Conservation (phyloP, 2,329 filamentous ascomycete genomes). For the Harringtonia lauricola region DNA sequence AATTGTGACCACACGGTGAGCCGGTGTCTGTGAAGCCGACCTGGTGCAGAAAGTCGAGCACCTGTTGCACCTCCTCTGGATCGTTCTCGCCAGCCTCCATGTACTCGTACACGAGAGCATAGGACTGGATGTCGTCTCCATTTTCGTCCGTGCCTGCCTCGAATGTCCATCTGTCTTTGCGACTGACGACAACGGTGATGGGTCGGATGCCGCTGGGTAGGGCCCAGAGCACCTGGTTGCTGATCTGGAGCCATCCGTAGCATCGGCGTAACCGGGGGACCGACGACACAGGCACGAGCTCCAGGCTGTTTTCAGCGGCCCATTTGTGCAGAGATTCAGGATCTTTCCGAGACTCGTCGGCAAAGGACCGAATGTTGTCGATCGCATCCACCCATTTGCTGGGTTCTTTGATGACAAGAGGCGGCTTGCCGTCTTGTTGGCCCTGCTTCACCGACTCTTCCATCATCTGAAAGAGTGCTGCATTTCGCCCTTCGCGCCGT, state of each 20-base stretch:
- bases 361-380: too few relatives aligned
- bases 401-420: too few relatives aligned
- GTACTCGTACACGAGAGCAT: conserved; percentile 3
- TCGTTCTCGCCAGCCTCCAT: conserved; percentile 1
- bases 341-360: neutral
- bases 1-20: too few relatives aligned
- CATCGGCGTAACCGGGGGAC: conserved; percentile 1
- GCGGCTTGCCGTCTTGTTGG: neutral
- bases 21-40: too few relatives aligned
- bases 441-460: neutral
- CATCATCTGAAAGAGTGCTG: conserved; percentile 1
- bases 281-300: neutral
- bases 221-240: neutral
- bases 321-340: too few relatives aligned
- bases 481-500: neutral
- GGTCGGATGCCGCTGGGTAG: neutral
- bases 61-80: neutral
- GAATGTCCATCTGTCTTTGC: neutral
- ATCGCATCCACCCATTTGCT: too few relatives aligned
- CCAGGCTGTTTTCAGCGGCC: neutral
- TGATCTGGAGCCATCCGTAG: conserved; percentile 2
- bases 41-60: neutral
- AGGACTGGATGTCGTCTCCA: neutral
- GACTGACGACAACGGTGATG: too few relatives aligned
- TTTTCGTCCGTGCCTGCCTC: too few relatives aligned